Base-by-base conservation (phyloP, 1,284 basidiomycete genomes). In the Pterulicium gracile region DNA sequence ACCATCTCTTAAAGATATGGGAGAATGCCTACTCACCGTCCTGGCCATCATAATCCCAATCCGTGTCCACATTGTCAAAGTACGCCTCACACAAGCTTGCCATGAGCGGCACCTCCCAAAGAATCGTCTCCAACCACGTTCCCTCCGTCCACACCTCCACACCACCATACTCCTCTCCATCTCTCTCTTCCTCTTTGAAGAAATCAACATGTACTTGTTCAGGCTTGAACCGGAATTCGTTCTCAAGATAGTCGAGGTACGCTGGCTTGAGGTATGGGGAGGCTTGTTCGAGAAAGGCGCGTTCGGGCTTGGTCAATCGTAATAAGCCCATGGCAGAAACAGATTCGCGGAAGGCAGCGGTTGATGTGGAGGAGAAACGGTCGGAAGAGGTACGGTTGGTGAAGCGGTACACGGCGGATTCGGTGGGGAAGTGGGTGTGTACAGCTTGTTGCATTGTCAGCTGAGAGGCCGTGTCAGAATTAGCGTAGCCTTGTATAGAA, bases 391-490 rank as follows among this genome's bases (percentile, higher is more conserved):
- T 78, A 43, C 95, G 81, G 61, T 97, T 92, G 1, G 85, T 94
- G 65, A 98, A 98, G 41, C 73, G 75, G 65, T 94, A 91, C 1
- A 76, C 76, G 7, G 80, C 81, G 14, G 72, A 57, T 0, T 79
- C 73, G 46, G 78, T 63, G 2, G 86, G 85, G 56, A 92, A 96
- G 56, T 87, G 79, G n/a, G 77, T 72, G 47, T 86, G 60, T 10
- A 98, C 82, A 0, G 92, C 93, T 64, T 96, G 89, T 66, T 98
- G 95, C 95, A 98, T 98, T 0, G 94, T 93, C 45, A 98, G 71
- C 90, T 96, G 58, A 32, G 18, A 15, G 44, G 44, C 15, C 24
- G 45, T 15, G 41, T 27, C 43, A 47, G 42, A 43, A 50, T 44
- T 44, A 34, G 22, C 14, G 34, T 43, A 35, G 21, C 44, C 21